Evolutionary conservation across 2,329 filamentous ascomycete genomes (phyloP).

Genomic region (Colletotrichum trifolii): DNA sequence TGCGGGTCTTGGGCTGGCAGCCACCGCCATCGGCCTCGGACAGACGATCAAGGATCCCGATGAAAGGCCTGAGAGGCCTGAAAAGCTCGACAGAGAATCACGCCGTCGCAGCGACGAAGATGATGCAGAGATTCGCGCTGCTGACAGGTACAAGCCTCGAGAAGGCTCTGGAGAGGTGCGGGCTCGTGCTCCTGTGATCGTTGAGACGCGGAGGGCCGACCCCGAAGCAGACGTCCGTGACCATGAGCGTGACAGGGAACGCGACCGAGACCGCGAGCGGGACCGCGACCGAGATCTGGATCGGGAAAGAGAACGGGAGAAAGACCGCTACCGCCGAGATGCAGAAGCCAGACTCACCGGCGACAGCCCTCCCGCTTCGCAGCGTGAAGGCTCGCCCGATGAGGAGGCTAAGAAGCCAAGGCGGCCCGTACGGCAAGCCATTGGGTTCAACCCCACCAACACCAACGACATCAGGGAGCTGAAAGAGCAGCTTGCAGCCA

Average conservation of each 20-base stretch:
- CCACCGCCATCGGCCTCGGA: constrained; percentile 58
- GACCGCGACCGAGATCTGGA: constrained; percentile 27
- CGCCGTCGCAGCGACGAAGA: constrained; percentile 35
- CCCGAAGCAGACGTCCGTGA: constrained; percentile 39
- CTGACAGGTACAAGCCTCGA: constrained; percentile 44
- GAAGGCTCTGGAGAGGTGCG: constrained; percentile 40
- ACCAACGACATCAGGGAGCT: constrained; percentile 60
- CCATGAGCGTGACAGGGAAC: constrained; percentile 41
- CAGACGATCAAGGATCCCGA: constrained; percentile 52
- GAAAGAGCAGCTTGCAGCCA: constrained; percentile 61
- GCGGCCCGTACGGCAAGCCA: constrained; percentile 51
- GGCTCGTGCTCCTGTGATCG: constrained; percentile 36
- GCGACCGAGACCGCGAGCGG: constrained; percentile 42
- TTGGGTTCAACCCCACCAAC: constrained; percentile 65
- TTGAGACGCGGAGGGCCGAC: constrained; percentile 37
- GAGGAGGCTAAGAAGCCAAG: constrained; percentile 51
- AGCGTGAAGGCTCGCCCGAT: constrained; percentile 55
- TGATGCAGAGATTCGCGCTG: constrained; percentile 38
- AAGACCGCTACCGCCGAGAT: constrained; percentile 50
- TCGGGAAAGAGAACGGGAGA: constrained; percentile 36
- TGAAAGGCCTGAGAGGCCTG: constrained; percentile 44
- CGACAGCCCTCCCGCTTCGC: constrained; percentile 46
- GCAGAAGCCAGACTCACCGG: constrained; percentile 51
- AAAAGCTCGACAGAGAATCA: constrained; percentile 28
- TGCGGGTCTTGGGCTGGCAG: constrained; percentile 60